Base-by-base conservation (phyloP, 2,329 filamentous ascomycete species). In the Alternaria ethzedia region DNA sequence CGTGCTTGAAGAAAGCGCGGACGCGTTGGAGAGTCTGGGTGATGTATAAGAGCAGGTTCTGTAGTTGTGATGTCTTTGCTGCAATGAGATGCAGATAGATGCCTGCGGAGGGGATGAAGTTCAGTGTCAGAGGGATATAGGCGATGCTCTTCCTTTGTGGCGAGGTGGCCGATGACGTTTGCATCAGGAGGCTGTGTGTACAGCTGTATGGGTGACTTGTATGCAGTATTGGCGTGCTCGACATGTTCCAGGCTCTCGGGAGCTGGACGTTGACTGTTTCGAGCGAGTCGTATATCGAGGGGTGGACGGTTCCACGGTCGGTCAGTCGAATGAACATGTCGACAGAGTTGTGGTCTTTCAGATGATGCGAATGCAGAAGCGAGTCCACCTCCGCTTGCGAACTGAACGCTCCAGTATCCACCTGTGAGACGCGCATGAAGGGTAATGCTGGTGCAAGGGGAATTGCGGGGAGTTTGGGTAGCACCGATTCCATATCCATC, bases 231-330 rank as follows among this genome's bases (percentile, higher is more conserved):
- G 86, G 81, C 25, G 82, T 83, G 49, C 85, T 79, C 20, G 87
- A 81, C 56, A 84, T 76, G 12, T 65, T 75, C 73, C 75, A 78
- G 60, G 65, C 72, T 5, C 80, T 82, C 2, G 83, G 85, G 60
- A 86, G 84, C 61, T 82, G 78, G 64, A 94, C 89, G 12, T 81
- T 86, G 4, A 93, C 92, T 61, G 96, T 90, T 63, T 91, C 86
- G 71, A 97, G 93, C 6, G 91, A 94, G 77, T 97, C 91, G 77
- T 95, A 95, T 51, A 97, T 93, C 70, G 89, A 92, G 17, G 96
- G 83, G 75, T 95, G 90, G 12, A 96, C 84, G 17, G 83, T 86
- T 9, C 91, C 91, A 66, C 92, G 87, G 59, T 87, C 86, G 5
- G 90, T 91, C 5, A 91, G 92, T 3, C 92, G 86, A 6, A 95